phyloP scores from a whole-genome alignment of 768 basidiomycete genomes.

The Rhizopogon vesiculosus region DNA sequence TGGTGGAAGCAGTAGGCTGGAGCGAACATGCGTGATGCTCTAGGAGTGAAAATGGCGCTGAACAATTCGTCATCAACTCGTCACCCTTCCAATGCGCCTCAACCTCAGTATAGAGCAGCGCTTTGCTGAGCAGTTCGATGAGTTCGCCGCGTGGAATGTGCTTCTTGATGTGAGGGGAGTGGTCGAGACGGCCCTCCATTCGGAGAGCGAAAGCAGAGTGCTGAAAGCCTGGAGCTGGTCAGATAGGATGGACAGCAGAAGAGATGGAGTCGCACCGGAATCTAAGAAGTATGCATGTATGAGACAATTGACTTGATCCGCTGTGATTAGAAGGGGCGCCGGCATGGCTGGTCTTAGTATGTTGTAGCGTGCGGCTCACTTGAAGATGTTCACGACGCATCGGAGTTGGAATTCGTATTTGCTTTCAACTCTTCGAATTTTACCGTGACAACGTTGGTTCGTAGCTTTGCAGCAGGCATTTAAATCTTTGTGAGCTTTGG shows the following conservation, averaged over 20 bases:
- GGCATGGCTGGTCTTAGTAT: constrained; percentile 19
- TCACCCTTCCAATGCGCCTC: constrained; percentile 78
- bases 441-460: too few relatives aligned
- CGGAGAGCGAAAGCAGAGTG: constrained; percentile 82
- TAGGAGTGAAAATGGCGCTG: constrained; percentile 66
- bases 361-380: not conserved
- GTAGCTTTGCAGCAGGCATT: too few relatives aligned
- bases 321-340: constrained; percentile 58
- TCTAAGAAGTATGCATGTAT: constrained; percentile 83
- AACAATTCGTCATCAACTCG: constrained; percentile 59
- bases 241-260: constrained; percentile 5
- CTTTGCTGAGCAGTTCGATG: constrained; percentile 74
- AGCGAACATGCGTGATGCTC: constrained; percentile 67
- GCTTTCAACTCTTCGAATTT: too few relatives aligned
- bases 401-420: not conserved
- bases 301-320: constrained; percentile 82
- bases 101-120: constrained; percentile 76
- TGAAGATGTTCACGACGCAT: not conserved
- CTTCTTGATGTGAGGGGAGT: constrained; percentile 61
- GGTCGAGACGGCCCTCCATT: constrained; percentile 68
- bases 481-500: too few relatives aligned
- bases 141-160: constrained; percentile 81
- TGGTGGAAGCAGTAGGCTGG: constrained; percentile 29
- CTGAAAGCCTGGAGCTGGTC: constrained; percentile 52
- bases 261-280: constrained; percentile 47